Evolutionary conservation across 306 rosid genomes (phyloP).

Genomic region (Albizia julibrissin): DNA sequence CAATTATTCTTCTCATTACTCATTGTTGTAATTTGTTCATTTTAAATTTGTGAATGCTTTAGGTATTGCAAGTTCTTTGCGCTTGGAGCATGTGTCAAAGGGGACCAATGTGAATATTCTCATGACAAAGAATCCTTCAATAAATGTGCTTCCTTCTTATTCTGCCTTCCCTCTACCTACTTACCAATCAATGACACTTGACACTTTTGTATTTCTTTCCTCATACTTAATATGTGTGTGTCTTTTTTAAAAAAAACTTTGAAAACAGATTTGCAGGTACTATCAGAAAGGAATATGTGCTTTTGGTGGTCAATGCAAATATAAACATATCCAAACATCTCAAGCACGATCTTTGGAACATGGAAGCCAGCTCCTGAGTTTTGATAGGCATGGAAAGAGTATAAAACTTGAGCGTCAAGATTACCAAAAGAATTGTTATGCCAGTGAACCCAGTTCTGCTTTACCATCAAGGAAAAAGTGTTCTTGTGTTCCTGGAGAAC

Average conservation of each 20-base stretch:
- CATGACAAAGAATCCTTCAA: conserved; percentile 31
- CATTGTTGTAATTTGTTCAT: not conserved
- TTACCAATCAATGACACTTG: not conserved
- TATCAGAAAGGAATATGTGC: conserved; percentile 76
- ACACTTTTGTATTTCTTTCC: conserved; percentile 1
- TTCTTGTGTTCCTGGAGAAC: conserved; percentile 72
- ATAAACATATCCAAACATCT: conserved; percentile 71
- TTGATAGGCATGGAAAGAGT: conserved; percentile 45
- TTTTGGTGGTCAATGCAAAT: conserved; percentile 87
- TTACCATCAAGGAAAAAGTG: conserved; percentile 65
- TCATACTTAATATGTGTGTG: not conserved
- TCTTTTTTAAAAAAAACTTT: not conserved
- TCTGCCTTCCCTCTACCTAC: not conserved
- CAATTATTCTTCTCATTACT: not conserved
- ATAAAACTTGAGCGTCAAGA: conserved; percentile 33
- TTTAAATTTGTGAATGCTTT: not conserved
- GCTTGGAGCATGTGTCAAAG: conserved; percentile 13
- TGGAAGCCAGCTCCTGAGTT: conserved; percentile 37
- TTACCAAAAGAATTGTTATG: conserved; percentile 36
- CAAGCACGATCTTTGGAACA: conserved; percentile 49
- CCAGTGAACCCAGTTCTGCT: conserved; percentile 48
- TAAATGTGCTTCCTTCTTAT: conserved; percentile 44
- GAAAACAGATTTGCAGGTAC: conserved; percentile 69
- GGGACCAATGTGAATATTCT: conserved; percentile 24
- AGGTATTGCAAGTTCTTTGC: conserved; percentile 23